A percentile compares a stretch with the other conserved stretches of the same genome.
These are phyloP conservation scores for Fistulifera pelliculosa DNA, from an alignment of 108 stramenopile genomes.

Conservation along the genomic window DNA sequence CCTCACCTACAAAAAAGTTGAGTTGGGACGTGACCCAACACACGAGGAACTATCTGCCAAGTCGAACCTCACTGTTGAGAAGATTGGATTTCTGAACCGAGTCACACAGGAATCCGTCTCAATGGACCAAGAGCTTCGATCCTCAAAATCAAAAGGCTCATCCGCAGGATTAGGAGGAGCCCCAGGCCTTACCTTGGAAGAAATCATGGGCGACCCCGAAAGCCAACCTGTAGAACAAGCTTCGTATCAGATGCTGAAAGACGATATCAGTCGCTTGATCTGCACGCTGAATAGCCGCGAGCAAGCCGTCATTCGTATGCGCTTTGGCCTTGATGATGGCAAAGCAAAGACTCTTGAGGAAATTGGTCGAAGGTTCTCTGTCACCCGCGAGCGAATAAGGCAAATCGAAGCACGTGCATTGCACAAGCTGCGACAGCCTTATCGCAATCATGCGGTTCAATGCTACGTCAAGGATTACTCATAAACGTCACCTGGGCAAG, in stretches of 20 bases:
- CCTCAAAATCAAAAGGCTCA: constrained; percentile 67
- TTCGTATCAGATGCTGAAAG: constrained; percentile 71
- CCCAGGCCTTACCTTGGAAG: constrained; percentile 50
- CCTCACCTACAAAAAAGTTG: too few relatives aligned
- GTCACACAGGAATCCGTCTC: constrained; percentile 59
- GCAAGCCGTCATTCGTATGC: constrained; percentile 88
- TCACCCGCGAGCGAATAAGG: constrained; percentile 90
- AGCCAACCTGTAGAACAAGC: constrained; percentile 75
- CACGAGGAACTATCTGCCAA: constrained; percentile 56
- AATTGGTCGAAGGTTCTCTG: constrained; percentile 73
- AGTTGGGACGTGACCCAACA: constrained; percentile 70
- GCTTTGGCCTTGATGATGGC: constrained; percentile 93
- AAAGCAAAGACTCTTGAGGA: constrained; percentile 87
- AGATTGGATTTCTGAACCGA: constrained; percentile 73
- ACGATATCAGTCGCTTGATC: constrained; percentile 71
- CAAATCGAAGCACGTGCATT: constrained; percentile 94
- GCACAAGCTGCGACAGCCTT: constrained; percentile 90
- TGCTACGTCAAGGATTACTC: constrained; percentile 71
- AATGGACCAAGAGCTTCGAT: constrained; percentile 63
- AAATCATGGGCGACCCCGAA: constrained; percentile 69
- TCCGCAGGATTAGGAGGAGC: constrained; percentile 57
- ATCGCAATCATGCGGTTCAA: constrained; percentile 83
- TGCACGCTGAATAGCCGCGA: constrained; percentile 85
- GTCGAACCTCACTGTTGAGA: constrained; percentile 55
- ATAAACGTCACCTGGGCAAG: constrained; percentile 9